Evolutionary conservation across 163 green algal genomes (phyloP), one percentile per base, ranked within the genome.

Genomic region (Chlamydomonas reinhardtii): DNA sequence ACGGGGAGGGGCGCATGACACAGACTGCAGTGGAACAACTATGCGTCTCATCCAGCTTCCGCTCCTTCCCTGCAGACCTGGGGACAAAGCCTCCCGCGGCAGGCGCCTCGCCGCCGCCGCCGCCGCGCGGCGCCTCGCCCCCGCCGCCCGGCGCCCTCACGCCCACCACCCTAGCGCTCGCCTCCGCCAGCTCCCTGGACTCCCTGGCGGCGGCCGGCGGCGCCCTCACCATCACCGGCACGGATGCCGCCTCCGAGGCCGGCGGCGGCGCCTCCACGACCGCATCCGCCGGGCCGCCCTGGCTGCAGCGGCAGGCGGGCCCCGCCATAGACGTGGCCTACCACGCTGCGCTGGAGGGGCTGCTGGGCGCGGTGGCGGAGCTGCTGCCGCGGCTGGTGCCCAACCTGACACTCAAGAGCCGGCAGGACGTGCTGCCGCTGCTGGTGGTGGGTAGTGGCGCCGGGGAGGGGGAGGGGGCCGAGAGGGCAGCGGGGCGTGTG

Each of bases 381-480:
- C 74, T 74, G 59, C 89, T 96, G 64, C 93, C 93, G 2, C 74
- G 76, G n/a, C 90, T 96, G 70, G 34, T 95, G 34, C 93, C 92
- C 11, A 91, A 91, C 74, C 85, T 96, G 31, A 92, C 93, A 43
- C 92, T 95, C 85, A 94, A 94, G 80, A 90, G 93, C 43, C 82
- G 93, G 2, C 52, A 89, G 82, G 94, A 90, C 70, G 87, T 90
- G 59, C 73, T 91, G 72, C 88, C 88, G 34, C 56, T 88, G 32
- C 52, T 91, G 31, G 71, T 88, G 83, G 82, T 86, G 72, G 59
- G 76, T 54, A n/a, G n/a, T n/a, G n/a, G 11, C 19, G 65, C 27
- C 6, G 9, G 65, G 4, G 65, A n/a, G 4, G 16, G 56, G 17
- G 56, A 22, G 5, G 56, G 5, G 56, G 56, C 2, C n/a, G 56